These are phyloP conservation scores for Sarocladium brachiariae DNA, from an alignment of 2,329 filamentous ascomycete genomes.

Conservation along the genomic window DNA sequence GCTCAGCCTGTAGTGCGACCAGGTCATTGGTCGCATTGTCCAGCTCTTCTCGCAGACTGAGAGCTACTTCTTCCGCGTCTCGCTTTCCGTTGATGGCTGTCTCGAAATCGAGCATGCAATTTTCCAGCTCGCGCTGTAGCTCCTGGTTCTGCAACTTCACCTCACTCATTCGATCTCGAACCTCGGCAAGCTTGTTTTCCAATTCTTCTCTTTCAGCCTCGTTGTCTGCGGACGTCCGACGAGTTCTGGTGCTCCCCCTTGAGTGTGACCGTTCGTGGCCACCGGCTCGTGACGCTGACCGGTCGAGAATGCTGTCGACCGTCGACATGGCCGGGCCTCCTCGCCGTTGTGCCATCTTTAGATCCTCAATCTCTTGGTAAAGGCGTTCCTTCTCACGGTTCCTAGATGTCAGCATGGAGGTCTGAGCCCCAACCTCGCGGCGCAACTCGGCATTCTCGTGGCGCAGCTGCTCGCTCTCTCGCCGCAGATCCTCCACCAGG, in stretches of 20 bases:
- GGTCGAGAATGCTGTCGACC: constrained; percentile 85
- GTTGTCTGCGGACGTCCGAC: constrained; percentile 52
- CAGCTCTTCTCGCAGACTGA: constrained; percentile 72
- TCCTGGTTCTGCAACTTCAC: constrained; percentile 87
- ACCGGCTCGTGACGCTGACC: constrained; percentile 81
- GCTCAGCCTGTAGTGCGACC: constrained; percentile 70
- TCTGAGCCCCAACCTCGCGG: constrained; percentile 89
- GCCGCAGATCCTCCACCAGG: constrained; percentile 68
- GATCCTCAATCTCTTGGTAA: constrained; percentile 93
- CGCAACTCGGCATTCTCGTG: constrained; percentile 90
- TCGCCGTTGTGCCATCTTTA: constrained; percentile 81
- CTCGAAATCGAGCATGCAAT: constrained; percentile 73
- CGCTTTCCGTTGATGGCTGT: constrained; percentile 57
- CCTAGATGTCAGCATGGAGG: constrained; percentile 92
- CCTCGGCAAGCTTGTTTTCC: constrained; percentile 73
- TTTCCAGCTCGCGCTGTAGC: constrained; percentile 73
- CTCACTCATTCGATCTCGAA: constrained; percentile 81
- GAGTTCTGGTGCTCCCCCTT: constrained; percentile 61
- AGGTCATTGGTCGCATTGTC: constrained; percentile 75
- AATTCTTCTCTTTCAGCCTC: constrained; percentile 80
- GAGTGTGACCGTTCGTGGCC: constrained; percentile 65
- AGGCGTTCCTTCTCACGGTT: constrained; percentile 92
- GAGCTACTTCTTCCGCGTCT: constrained; percentile 49
- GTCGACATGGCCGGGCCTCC: constrained; percentile 56
- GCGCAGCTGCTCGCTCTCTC: constrained; percentile 66